A percentile compares a stretch with the other conserved stretches of the same genome.
These are phyloP conservation scores for Piloderma croceum DNA, from an alignment of 768 basidiomycete genomes.

Conservation along the genomic window DNA sequence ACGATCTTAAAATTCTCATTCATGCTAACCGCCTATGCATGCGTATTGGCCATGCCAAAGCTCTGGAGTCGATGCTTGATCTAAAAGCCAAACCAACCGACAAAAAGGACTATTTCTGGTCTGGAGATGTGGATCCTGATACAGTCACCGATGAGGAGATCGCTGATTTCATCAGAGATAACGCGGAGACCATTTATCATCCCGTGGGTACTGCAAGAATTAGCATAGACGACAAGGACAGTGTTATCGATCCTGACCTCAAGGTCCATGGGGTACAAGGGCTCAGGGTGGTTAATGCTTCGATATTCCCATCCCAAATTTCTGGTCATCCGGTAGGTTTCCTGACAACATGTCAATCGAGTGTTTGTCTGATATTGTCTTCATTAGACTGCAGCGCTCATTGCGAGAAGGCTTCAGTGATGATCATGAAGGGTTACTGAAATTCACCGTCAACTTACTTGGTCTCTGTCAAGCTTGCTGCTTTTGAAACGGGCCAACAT, in stretches of 20 bases:
- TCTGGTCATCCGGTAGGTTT: not conserved
- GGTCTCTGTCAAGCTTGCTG: too few relatives aligned
- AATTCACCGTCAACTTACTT: too few relatives aligned
- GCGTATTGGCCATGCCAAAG: conserved; percentile 13
- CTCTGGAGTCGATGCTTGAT: conserved; percentile 9
- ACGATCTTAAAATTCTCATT: conserved; percentile 15
- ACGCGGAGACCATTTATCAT: conserved; percentile 23
- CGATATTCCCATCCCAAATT: conserved; percentile 5
- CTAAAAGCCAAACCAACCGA: conserved; percentile 8
- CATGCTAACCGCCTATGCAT: conserved; percentile 16
- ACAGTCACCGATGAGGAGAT: conserved; percentile 14
- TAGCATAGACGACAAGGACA: conserved; percentile 12
- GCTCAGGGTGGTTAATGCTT: conserved; percentile 38
- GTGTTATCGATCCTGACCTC: conserved; percentile 13
- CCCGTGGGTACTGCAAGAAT: conserved; percentile 26
- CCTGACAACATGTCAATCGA: not conserved
- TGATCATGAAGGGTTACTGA: too few relatives aligned
- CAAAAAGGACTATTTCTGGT: conserved; percentile 14
- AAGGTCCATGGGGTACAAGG: conserved; percentile 19
- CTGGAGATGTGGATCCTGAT: conserved; percentile 17
- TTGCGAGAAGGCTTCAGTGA: not conserved
- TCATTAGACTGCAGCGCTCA: not conserved
- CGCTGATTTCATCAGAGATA: conserved; percentile 7
- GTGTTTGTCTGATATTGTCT: too few relatives aligned
- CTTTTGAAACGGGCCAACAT: too few relatives aligned